phyloP scores from a whole-genome alignment of 2,329 filamentous ascomycete genomes.

The Hysterium pulicare region DNA sequence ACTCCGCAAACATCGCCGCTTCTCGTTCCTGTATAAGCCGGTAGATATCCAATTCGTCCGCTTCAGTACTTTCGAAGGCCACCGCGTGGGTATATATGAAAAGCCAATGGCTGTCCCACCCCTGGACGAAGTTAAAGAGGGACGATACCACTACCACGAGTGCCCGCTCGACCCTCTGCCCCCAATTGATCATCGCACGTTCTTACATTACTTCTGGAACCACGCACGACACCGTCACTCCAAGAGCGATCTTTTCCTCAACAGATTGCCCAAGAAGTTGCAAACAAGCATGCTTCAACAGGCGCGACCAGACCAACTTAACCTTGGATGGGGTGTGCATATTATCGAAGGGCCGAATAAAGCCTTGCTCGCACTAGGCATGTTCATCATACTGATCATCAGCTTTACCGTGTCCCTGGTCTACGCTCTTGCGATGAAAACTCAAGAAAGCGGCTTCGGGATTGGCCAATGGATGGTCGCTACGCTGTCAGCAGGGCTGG shows the following conservation, averaged over 20 bases:
- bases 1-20: neutral
- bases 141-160: conserved; percentile 3
- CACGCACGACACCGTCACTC: neutral
- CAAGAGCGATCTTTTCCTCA: neutral
- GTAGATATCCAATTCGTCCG: conserved; percentile 5
- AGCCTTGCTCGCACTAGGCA: neutral
- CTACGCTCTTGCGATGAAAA: conserved; percentile 1
- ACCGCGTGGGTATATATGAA: conserved; percentile 3
- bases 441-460: conserved; percentile 4
- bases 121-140: neutral
- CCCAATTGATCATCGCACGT: conserved; percentile 5
- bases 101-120: conserved; percentile 2
- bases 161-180: conserved; percentile 2
- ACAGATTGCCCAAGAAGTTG: conserved; percentile 3
- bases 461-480: conserved; percentile 7
- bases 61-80: conserved; percentile 3
- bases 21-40: neutral
- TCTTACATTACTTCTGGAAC: conserved; percentile 7
- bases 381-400: neutral
- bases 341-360: conserved; percentile 6
- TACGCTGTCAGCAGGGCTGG: neutral
- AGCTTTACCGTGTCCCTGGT: neutral
- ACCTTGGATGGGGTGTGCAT: neutral
- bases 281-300: conserved; percentile 2
- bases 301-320: neutral